Base-by-base conservation (phyloP, 768 basidiomycete species). In the Ramaria sp. region DNA sequence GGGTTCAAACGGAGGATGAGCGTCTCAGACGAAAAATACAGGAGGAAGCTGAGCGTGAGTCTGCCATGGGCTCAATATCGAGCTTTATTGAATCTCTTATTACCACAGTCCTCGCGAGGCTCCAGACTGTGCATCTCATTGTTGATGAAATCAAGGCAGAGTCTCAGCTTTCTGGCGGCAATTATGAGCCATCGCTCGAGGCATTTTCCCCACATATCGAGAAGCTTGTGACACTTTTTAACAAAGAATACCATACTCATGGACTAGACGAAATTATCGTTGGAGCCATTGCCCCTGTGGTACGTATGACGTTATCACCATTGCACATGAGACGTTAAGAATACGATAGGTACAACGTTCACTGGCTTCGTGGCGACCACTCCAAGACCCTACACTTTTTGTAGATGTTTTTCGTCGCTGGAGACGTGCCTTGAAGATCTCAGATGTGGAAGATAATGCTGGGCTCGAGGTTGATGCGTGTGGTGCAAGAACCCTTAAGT, bases 201-300 rank as follows among this genome's bases (percentile, higher is more conserved):
- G 73, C 79, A 0, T 85, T 97, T 62, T 79, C 82, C 3, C 81
- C 81, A 0, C 69, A 78, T 44, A 84, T 96, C 62, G 77, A 83
- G 59, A 78, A 75, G 42, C 75, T 98, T n/a, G 69, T 86, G 16
- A 71, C 74, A 44, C 77, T 87, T 43, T 94, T 79, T 59, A 67
- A 77, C 2, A 61, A 67, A 13, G 95, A 98, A 63, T 93, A 89
- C 62, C 82, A 85, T 20, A 73, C 67, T 52, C 87, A 93, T 62
- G 73, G 76, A 15, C 69, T 99, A 32, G 96, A 98, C 59, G 94
- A 98, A 63, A 80, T 98, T 22, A 81, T 95, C 4, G 88, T 99
- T 3, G 94, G 85, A 18, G 92, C 95, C 3, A 86, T 99, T 48
- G 78, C 84, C 3, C 96, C 95, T 1, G 68, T 79, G 13, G 81